phyloP scores from a whole-genome alignment of 352 stramenopile species.

The Pythium oligandrum region DNA sequence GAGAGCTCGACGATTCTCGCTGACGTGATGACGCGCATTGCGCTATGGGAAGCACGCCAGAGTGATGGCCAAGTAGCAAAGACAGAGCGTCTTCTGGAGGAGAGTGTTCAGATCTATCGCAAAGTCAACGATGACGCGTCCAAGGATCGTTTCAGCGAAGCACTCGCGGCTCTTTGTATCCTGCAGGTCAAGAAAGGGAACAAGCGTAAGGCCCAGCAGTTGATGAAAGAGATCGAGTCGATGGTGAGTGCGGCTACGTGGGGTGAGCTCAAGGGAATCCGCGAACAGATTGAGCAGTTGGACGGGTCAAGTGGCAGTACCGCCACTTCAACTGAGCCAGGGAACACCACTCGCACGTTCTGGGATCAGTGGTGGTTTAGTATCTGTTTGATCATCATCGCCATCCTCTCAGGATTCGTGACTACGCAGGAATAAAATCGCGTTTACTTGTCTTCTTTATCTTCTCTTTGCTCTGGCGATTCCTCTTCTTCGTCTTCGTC shows the following conservation, averaged over 20 bases:
- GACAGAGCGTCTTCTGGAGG: conserved; percentile 11
- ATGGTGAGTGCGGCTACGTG: conserved; percentile 23
- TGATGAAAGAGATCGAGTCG: conserved; percentile 42
- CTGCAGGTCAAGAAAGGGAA: conserved; percentile 44
- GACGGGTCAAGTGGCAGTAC: no score
- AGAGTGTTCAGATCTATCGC: conserved; percentile 10
- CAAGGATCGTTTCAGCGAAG: conserved; percentile 32
- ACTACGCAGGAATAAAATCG: conserved; percentile 11
- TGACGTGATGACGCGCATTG: conserved; percentile 8
- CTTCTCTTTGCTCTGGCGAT: conserved; percentile 18
- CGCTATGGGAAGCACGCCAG: conserved; percentile 17
- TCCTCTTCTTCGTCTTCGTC: conserved; percentile 22
- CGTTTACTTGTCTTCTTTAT: conserved; percentile 12
- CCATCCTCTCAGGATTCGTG: conserved; percentile 16
- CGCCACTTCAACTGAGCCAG: neutral
- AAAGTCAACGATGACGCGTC: conserved; percentile 3
- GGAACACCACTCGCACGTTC: conserved; percentile 8
- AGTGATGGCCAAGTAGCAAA: neutral
- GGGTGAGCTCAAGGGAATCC: conserved; percentile 37
- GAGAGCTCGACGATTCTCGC: conserved; percentile 4
- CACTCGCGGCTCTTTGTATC: conserved; percentile 52
- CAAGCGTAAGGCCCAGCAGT: conserved; percentile 18
- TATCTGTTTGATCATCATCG: conserved; percentile 17
- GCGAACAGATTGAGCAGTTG: conserved; percentile 21
- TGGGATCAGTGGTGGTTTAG: conserved; percentile 27